Conservation (phyloP, 495 filamentous ascomycete species). For the Talaromyces proteolyticus region DNA sequence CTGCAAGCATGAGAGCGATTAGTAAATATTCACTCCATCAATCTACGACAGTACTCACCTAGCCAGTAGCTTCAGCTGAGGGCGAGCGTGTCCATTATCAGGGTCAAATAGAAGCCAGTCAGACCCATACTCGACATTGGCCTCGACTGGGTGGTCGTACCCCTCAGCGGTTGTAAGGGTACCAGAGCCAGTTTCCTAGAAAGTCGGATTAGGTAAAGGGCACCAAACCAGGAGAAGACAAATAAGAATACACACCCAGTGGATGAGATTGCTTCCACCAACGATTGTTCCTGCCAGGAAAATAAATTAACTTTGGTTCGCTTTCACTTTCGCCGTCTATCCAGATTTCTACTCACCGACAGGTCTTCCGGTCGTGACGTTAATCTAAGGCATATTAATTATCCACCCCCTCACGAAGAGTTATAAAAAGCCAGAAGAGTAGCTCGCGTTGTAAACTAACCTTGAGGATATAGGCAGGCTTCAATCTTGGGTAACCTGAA, state of each 20-base stretch:
- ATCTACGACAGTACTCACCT: neutral
- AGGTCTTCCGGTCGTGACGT: neutral
- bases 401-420: neutral
- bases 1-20: neutral
- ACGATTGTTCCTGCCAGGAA: neutral
- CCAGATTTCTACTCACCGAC: neutral
- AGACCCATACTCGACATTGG: neutral
- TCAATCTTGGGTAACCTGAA: neutral
- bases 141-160: neutral
- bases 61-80: neutral
- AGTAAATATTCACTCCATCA: neutral
- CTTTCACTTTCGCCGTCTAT: neutral
- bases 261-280: neutral
- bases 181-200: neutral
- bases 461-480: slow-evolving; percentile 1
- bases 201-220: no score
- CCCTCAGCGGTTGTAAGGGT: neutral
- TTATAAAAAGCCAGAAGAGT: neutral
- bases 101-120: neutral
- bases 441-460: neutral
- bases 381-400: neutral
- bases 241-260: neutral
- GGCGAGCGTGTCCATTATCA: neutral
- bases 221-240: neutral
- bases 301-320: neutral